Evolutionary conservation across 2,329 filamentous ascomycete species (phyloP).

Genomic region (Cladosporium sp.): DNA sequence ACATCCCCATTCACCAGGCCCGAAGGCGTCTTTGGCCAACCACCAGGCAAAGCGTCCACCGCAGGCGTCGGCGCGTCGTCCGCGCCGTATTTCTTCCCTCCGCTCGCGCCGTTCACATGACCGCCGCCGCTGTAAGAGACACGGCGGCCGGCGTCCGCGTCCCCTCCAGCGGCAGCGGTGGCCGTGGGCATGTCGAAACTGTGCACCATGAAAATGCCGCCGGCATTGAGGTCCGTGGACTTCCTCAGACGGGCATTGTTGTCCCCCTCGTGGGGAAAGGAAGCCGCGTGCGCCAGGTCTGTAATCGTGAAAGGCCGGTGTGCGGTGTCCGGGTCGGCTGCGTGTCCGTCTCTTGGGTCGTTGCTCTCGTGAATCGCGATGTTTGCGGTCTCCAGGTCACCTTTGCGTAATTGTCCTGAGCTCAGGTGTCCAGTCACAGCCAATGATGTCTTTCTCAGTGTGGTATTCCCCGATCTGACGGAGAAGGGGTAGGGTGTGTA

Average conservation of each 20-base stretch:
- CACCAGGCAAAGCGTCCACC: conserved; percentile 23
- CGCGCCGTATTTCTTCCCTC: conserved; percentile 7
- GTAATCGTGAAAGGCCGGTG: conserved; percentile 1
- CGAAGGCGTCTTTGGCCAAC: conserved; percentile 31
- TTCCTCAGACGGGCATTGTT: conserved; percentile 27
- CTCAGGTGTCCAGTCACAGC: background rate
- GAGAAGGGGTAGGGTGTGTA: background rate
- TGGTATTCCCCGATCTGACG: background rate
- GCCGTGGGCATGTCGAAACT: conserved; percentile 50
- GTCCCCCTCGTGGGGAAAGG: conserved; percentile 26
- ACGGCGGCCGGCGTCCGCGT: conserved; percentile 13
- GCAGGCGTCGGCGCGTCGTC: conserved; percentile 18
- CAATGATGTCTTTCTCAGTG: background rate
- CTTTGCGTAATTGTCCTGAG: conserved; percentile 6
- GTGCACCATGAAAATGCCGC: conserved; percentile 40
- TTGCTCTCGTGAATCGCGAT: background rate
- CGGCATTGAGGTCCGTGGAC: conserved; percentile 30
- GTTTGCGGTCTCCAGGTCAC: background rate
- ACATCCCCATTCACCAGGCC: conserved; percentile 37
- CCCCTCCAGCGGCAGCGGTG: conserved; percentile 41
- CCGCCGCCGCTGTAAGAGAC: conserved; percentile 11
- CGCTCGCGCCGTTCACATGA: conserved; percentile 4
- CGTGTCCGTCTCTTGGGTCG: background rate
- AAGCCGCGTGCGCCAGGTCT: conserved; percentile 26
- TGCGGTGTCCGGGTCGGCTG: background rate